Percentiles rank a stretch among this genome's conserved stretches.
phyloP scores from a whole-genome alignment of 2,329 filamentous ascomycete species.

The Microcyclospora pomicola region DNA sequence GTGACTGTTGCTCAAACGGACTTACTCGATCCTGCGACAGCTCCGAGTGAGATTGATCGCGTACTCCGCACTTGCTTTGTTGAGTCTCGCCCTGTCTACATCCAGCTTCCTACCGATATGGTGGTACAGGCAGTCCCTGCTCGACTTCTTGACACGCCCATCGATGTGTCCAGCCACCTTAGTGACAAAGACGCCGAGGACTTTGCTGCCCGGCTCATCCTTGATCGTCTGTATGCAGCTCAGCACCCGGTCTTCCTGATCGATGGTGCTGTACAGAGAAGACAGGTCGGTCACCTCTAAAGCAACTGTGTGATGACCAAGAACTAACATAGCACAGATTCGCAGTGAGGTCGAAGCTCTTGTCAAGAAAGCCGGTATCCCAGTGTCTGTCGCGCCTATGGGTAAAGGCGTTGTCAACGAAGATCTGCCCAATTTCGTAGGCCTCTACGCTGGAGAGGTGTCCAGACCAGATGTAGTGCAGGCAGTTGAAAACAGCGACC shows the following conservation, averaged over 20 bases:
- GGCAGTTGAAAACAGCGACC: slow-evolving; percentile 12
- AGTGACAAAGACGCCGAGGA: no score
- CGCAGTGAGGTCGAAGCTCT: slow-evolving; percentile 6
- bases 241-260: slow-evolving; percentile 6
- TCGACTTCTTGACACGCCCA: slow-evolving; percentile 3
- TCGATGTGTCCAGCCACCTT: background rate
- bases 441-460: slow-evolving; percentile 14
- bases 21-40: slow-evolving; percentile 54
- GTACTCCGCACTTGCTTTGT: slow-evolving; percentile 26
- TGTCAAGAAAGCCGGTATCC: slow-evolving; percentile 6
- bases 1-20: slow-evolving; percentile 60
- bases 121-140: slow-evolving; percentile 5
- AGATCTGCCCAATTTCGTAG: slow-evolving; percentile 8
- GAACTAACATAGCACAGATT: no score
- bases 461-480: slow-evolving; percentile 9
- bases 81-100: slow-evolving; percentile 15
- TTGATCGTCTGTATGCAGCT: background rate
- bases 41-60: slow-evolving; percentile 55
- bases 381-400: slow-evolving; percentile 10
- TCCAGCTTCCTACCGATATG: slow-evolving; percentile 15
- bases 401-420: slow-evolving; percentile 12
- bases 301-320: no score
- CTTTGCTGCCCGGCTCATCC: no score
- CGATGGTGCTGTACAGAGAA: no score
- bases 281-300: no score